These are phyloP conservation scores for Phoma sp. DNA, from an alignment of 2,329 filamentous ascomycete genomes.

Conservation along the genomic window DNA sequence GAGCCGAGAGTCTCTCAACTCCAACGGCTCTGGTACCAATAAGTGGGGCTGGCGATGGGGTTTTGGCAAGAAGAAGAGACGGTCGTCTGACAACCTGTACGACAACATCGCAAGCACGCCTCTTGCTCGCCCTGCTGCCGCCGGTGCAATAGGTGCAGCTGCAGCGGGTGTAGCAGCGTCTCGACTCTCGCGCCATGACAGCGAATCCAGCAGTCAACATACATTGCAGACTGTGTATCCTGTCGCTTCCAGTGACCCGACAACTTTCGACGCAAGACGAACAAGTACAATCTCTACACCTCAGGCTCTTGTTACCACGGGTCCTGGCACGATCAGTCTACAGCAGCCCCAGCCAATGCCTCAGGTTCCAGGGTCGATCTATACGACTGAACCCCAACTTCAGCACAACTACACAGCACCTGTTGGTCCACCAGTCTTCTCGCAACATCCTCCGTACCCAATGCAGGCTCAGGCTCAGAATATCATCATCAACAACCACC, in stretches of 20 bases:
- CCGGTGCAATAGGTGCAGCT: constrained; percentile 42
- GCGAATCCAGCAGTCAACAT: constrained; percentile 54
- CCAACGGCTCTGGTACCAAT: constrained; percentile 59
- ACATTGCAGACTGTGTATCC: constrained; percentile 70
- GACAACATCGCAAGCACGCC: constrained; percentile 45
- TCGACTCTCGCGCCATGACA: constrained; percentile 56
- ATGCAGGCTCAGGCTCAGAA: constrained; percentile 28
- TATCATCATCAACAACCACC: constrained; percentile 26
- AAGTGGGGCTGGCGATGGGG: constrained; percentile 69
- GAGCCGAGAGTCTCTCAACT: constrained; percentile 60
- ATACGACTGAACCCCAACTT: constrained; percentile 55
- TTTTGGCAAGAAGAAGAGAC: constrained; percentile 54
- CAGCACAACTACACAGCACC: constrained; percentile 51
- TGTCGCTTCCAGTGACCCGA: constrained; percentile 69
- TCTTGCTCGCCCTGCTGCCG: constrained; percentile 47
- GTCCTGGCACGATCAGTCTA: constrained; percentile 65
- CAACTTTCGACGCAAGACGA: constrained; percentile 63
- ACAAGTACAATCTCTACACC: constrained; percentile 56
- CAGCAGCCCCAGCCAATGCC: constrained; percentile 83
- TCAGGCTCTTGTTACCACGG: constrained; percentile 41
- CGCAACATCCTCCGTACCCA: constrained; percentile 32
- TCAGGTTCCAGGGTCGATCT: constrained; percentile 73
- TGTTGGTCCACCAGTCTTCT: constrained; percentile 50
- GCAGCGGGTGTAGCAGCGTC: constrained; percentile 56
- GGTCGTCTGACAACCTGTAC: constrained; percentile 43